Evolutionary conservation across 345 rosid genomes (phyloP), one percentile per base, ranked within the genome.

Genomic region (Turritis glabra): DNA sequence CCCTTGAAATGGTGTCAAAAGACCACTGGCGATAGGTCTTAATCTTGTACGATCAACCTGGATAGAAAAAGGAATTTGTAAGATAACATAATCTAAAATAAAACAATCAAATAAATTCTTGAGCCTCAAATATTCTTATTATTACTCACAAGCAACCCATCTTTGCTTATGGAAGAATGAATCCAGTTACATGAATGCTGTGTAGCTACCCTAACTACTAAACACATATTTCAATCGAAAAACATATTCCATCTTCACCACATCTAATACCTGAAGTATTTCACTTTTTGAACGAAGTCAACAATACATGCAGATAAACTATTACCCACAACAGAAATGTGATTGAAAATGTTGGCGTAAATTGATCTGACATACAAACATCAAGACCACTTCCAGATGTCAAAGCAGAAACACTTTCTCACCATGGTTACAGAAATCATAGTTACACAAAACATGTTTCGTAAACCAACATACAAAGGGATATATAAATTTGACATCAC

Each of bases 1-100:
- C 64, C 97, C 99, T 76, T 85, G 82, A 80, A 85, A 92, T 66
- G 97, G 97, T 44, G 96, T 88, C 78, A 90, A 64, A 72, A 85
- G 83, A 72, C 99, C 99, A 85, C 96, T 92, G 19, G 99, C 99
- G 41, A 95, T 80, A 18, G 99, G 99, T 75, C 99, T 88, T 64
- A 82, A 64, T 79, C 76, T 95, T 64, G 99, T 92, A 32, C 97
- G 93, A 47, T 85, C 96, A 58, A 90, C 96, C 97, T 92, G 80
- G 82, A 78, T 21, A 41, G 2, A 56, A 41, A 59, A 47, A 3
- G 9, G 3, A 18, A 55, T 21, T 35, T 57, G 32, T 66, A 21
- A 65, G 61, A 23, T 57, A 57, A 4, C 69, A 23, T 22, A 22
- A 63, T 67, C 33, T 2, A 19, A 22, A 77, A 46, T 15, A 7